These are phyloP conservation scores for Achaetomium macrosporum DNA, from an alignment of 2,329 filamentous ascomycete species.

Conservation along the genomic window DNA sequence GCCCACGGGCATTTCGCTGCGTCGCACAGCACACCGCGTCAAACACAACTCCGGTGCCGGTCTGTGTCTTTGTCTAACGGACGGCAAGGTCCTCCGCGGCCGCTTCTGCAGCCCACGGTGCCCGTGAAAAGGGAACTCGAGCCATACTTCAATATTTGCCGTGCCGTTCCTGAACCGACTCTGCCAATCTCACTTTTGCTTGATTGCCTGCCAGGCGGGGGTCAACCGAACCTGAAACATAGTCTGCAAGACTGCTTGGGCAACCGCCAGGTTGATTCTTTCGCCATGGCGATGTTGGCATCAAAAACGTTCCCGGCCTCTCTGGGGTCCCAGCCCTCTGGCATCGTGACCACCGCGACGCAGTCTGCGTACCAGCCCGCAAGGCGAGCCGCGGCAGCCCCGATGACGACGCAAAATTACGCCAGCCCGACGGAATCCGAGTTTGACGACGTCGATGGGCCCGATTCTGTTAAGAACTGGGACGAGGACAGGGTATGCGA, in stretches of 20 bases:
- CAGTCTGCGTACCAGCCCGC: conserved; percentile 46
- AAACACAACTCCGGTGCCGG: not conserved
- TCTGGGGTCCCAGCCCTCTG: conserved; percentile 41
- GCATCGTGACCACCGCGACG: conserved; percentile 41
- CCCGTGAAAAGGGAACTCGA: not conserved
- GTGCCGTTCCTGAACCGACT: too few species aligned
- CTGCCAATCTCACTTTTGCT: not conserved
- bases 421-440: conserved; percentile 87
- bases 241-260: conserved; percentile 1
- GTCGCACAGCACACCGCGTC: conserved; percentile 6
- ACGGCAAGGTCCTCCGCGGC: not conserved
- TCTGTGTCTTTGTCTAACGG: conserved; percentile 5
- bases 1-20: not conserved
- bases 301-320: conserved; percentile 65
- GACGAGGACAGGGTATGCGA: conserved; percentile 87
- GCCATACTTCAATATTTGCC: not conserved
- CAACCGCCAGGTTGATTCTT: conserved; percentile 9
- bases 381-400: conserved; percentile 46
- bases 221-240: not conserved
- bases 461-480: conserved; percentile 77
- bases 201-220: not conserved
- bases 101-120: not conserved
- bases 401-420: conserved; percentile 51
- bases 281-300: conserved; percentile 69
- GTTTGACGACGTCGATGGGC: conserved; percentile 75